Base-by-base conservation (phyloP, 306 rosid genomes). In the Rosa persica region DNA sequence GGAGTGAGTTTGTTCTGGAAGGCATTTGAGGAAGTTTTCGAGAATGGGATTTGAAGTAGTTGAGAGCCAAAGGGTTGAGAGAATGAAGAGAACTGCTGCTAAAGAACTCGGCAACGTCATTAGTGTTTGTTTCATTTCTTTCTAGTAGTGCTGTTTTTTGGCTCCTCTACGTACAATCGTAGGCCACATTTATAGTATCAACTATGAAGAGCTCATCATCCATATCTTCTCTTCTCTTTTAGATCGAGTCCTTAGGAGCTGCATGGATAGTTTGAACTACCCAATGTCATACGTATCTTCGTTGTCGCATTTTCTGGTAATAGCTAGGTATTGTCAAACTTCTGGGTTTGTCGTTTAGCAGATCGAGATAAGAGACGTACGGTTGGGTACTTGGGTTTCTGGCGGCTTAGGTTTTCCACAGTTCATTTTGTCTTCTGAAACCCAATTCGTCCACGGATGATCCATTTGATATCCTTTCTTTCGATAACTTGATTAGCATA, bases 11-110 rank as follows among this genome's bases (percentile, higher is more conserved):
- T 80, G 81, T 23, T 20, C 78, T 66, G 69, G n/a, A 15, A 89
- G 76, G 81, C 93, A 89, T 8, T 73, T 78, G 43, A 83, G 71
- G n/a, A 89, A 83, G 19, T 4, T 43, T 20, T 36, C 19, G 73
- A 72, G 62, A 0, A 76, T 5, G 17, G 83, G 64, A 34, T 23
- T 12, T 30, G 90, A 65, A 42, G 81, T 11, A 67, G 78, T 51
- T 22, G 76, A 48, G n/a, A 80, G 39, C 48, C 40, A 39, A 39
- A 39, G 42, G 42, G 42, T 7, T 8, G 72, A 67, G 72, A 67
- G 3, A 42, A 67, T 67, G 51, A 11, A 4, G 16, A 20, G 4
- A 1, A 20, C 6, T 4, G 12, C 47, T 44, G n/a, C 12, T 66
- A 16, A 16, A 39, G 51, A 40, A 48, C 12, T 67, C 38, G 65